phyloP scores from a whole-genome alignment of 2,329 filamentous ascomycete species.

The Fusarium floridanum region DNA sequence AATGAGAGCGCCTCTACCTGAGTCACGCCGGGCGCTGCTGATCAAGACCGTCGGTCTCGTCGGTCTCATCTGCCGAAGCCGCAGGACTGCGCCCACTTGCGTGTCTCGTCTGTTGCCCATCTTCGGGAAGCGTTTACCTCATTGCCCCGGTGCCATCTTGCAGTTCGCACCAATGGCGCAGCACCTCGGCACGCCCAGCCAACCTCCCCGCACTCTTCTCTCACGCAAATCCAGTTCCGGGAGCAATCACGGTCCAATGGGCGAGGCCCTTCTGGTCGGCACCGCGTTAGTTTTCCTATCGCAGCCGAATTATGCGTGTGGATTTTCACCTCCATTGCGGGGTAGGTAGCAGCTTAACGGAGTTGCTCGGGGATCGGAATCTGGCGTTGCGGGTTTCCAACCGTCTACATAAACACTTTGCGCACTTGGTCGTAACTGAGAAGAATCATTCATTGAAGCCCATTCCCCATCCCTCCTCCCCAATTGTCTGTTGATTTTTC shows the following conservation, averaged over 20 bases:
- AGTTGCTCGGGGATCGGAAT: slow-evolving; percentile 49
- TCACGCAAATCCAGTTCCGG: slow-evolving; percentile 26
- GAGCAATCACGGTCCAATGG: slow-evolving; percentile 34
- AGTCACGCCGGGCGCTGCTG: slow-evolving; percentile 29
- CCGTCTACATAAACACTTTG: slow-evolving; percentile 43
- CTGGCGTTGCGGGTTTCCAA: slow-evolving; percentile 37
- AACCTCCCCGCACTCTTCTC: slow-evolving; percentile 26
- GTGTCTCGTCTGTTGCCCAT: slow-evolving; percentile 24
- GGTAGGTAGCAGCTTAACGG: slow-evolving; percentile 41
- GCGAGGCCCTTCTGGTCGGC: slow-evolving; percentile 14
- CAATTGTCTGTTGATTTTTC: slow-evolving; percentile 27
- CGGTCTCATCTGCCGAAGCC: slow-evolving; percentile 41
- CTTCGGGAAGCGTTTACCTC: slow-evolving; percentile 12
- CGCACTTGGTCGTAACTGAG: slow-evolving; percentile 15
- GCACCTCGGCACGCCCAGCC: slow-evolving; percentile 38
- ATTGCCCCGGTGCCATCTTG: slow-evolving; percentile 27
- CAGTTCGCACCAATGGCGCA: slow-evolving; percentile 42
- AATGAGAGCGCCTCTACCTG: slow-evolving; percentile 16
- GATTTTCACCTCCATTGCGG: slow-evolving; percentile 47
- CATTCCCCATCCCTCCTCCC: slow-evolving; percentile 31
- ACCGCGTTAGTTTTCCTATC: slow-evolving; percentile 44
- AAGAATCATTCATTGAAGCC: slow-evolving; percentile 21
- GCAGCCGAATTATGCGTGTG: slow-evolving; percentile 34
- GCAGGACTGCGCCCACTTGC: slow-evolving; percentile 21
- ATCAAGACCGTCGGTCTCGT: slow-evolving; percentile 28